phyloP scores from a whole-genome alignment of 2,329 filamentous ascomycete genomes.

The Paramyrothecium roridum region DNA sequence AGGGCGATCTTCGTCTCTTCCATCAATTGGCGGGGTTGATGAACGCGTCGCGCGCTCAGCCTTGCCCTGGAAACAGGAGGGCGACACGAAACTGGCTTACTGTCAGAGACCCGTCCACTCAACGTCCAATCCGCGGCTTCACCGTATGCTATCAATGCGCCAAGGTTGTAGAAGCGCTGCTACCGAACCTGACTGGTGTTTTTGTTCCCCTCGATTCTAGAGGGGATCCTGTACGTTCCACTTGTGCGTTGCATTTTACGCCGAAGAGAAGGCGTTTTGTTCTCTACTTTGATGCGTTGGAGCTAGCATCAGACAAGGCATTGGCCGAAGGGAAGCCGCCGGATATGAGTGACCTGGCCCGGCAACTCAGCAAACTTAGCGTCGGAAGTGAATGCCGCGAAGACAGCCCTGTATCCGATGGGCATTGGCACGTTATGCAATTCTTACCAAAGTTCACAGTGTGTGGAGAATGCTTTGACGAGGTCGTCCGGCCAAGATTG shows the following conservation, averaged over 20 bases:
- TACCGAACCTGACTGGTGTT: constrained; percentile 67
- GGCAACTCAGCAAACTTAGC: constrained; percentile 58
- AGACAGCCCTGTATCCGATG: constrained; percentile 58
- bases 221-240: constrained; percentile 41
- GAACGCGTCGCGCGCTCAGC: constrained; percentile 44
- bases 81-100: constrained; percentile 70
- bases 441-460: constrained; percentile 75
- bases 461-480: constrained; percentile 82
- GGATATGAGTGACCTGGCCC: constrained; percentile 60
- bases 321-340: constrained; percentile 40
- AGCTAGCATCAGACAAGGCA: constrained; percentile 51
- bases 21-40: constrained; percentile 63
- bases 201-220: constrained; percentile 55
- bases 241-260: constrained; percentile 67
- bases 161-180: constrained; percentile 66
- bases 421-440: constrained; percentile 75
- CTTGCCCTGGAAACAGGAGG: constrained; percentile 55
- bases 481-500: constrained; percentile 69
- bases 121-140: constrained; percentile 66
- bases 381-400: constrained; percentile 61
- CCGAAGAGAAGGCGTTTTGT: constrained; percentile 51
- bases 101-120: constrained; percentile 64
- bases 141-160: constrained; percentile 73
- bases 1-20: constrained; percentile 65
- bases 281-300: constrained; percentile 59